Evolutionary conservation across 129 eudicot genomes (phyloP).

Genomic region (Smallanthus sonchifolius): DNA sequence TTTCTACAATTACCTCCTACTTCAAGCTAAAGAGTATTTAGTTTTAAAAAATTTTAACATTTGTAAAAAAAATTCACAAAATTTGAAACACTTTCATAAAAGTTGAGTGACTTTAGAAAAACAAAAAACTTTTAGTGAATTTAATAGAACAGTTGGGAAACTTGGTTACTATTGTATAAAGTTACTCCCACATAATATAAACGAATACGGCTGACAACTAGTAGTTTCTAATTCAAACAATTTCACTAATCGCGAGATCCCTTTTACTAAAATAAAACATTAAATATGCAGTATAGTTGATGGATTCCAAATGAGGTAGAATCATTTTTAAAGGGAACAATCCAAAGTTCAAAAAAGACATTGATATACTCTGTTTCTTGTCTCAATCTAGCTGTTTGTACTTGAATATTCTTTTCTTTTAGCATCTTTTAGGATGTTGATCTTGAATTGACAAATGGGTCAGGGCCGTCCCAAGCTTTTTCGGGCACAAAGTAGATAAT

Average conservation of each 20-base stretch:
- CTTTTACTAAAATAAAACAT: not conserved
- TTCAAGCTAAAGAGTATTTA: no score
- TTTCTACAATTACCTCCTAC: no score
- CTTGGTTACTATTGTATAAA: no score
- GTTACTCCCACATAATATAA: not conserved
- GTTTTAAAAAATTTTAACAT: no score
- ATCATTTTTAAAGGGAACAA: constrained; percentile 8
- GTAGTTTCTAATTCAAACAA: not conserved
- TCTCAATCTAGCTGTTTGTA: constrained; percentile 23
- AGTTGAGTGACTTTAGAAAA: no score
- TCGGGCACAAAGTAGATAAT: no score
- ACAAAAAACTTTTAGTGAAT: no score
- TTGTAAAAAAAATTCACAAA: no score
- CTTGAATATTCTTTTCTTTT: not conserved
- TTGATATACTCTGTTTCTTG: constrained; percentile 20
- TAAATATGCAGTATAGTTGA: not conserved
- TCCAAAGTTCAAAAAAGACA: constrained; percentile 9
- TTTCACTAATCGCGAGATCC: not conserved
- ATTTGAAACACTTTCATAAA: no score
- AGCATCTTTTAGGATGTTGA: not conserved
- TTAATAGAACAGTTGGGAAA: no score
- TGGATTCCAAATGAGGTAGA: constrained; percentile 8
- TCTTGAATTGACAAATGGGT: not conserved
- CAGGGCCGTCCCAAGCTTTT: no score
- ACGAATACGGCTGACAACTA: not conserved